Base-by-base conservation (phyloP, 2,329 filamentous ascomycete genomes). In the Trichoderma pleuroti region DNA sequence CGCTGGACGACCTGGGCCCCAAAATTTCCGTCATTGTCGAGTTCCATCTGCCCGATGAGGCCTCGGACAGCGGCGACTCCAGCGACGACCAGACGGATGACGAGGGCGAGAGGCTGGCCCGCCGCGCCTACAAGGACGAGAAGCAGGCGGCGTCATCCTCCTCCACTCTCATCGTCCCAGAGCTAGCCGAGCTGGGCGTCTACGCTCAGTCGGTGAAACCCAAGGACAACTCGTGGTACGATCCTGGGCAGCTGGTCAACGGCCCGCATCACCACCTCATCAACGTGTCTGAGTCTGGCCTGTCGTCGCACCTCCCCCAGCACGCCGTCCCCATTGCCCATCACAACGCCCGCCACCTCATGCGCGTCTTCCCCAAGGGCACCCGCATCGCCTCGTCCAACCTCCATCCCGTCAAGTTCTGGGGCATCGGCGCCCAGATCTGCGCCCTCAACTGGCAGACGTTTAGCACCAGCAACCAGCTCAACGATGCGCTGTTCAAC, bases 191-290 rank as follows among this genome's bases (percentile, higher is more conserved):
- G 54, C 82, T 92, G 0, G 90, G 90, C 4, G 88, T 92, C 2
- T 92, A 92, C 73, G 90, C 90, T 0, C 90, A 92, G 76, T 90
- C 88, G 0, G 88, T 92, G 70, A 92, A 92, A 76, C 90, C 90
- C 0, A 80, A 81, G 68, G 86, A 92, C 78, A 87, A 89, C 74
- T 89, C 88, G 0, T 92, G 90, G 90, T 91, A 85, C 76, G 85
- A 88, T 21, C 75, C 80, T 4, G 82, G 81, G 3, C 73, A 79
- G 18, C 78, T 86, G 30, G 76, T 83, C 76, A 88, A 91, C 70
- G 86, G 84, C 0, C 89, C 88, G 36, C 87, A 90, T 72, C 86
- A 91, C 75, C 89, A 90, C 70, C 85, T 91, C 72, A 90, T 91
- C 84, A 92, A 92, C 75, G 85, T 92, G 4, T 92, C 90, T 2